Base-by-base conservation (phyloP, 768 basidiomycete genomes). In the Daedaleopsis sinensis region DNA sequence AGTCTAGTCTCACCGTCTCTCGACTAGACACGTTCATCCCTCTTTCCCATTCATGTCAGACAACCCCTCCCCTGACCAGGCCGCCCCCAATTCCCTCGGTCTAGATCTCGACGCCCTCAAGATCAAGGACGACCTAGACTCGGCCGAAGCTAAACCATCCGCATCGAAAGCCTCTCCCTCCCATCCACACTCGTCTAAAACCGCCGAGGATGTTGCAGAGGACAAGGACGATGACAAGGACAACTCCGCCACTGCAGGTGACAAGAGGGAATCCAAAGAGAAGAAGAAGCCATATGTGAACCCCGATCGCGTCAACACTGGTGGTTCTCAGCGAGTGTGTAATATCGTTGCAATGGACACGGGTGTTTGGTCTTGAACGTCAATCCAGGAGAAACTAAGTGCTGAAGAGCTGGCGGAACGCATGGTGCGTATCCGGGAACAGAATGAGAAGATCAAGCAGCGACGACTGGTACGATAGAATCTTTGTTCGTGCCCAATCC, bases 251-350 rank as follows among this genome's bases (percentile, higher is more conserved):
- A 21, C 36, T 12, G 35, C 19, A 19, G 52, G 55, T 19, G 65
- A 53, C 19, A 64, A 64, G 61, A 69, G 62, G 47, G 67, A 71
- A 36, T 60, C 67, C 57, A 71, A 58, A 62, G 68, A 85, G 68
- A 86, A 86, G 76, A 87, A 84, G 74, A 85, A 82, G 64, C 89
- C 89, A 2, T 94, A 94, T 78, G 80, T 91, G 49, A 93, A 93
- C 73, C 86, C 82, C 9, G 90, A 93, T 69, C 89, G 91, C 73
- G 88, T 93, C 77, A 91, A 84, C 76, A 93, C 92, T 10, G 91
- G 91, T 15, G 92, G 90, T 16, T 68, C 80, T 24, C 88, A 89
- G 65, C 83, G 89, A 71, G 92, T 92, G 72, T 59, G 79, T 73
- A 24, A 59, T 27, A 27, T 35, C 48, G 53, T 60, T n/a, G n/a